Conservation (phyloP, 345 rosid genomes). For the Rhodomyrtus tomentosa region DNA sequence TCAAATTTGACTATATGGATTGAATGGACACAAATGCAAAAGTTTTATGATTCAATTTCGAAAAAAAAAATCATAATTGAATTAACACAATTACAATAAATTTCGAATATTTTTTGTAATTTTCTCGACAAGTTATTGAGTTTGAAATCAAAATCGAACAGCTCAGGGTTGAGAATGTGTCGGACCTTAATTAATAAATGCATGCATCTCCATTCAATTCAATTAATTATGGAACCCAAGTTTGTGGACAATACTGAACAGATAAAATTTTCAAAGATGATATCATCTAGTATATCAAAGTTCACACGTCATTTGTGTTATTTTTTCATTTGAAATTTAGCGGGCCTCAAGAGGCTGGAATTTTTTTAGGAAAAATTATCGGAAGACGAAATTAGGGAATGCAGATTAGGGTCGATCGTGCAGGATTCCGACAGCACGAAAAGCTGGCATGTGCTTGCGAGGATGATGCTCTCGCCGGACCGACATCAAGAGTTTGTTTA, state of each 20-base stretch:
- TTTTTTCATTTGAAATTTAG: neutral
- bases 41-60: too few species aligned
- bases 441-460: neutral
- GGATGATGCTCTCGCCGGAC: neutral
- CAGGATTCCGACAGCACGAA: neutral
- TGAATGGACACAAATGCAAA: too few species aligned
- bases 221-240: fast-evolving
- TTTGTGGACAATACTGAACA: fast-evolving
- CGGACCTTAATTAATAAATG: neutral
- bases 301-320: neutral
- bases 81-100: too few species aligned
- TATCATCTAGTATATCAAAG: neutral
- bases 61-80: too few species aligned
- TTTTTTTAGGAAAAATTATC: too few species aligned
- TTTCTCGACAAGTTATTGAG: neutral
- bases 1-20: too few species aligned
- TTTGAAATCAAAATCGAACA: neutral
- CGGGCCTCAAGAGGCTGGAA: too few species aligned
- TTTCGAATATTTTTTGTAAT: too few species aligned
- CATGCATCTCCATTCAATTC: neutral
- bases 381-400: neutral
- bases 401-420: neutral
- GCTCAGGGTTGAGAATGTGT: neutral
- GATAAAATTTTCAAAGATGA: neutral
- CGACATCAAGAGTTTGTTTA: neutral